Evolutionary conservation across 805 yeast genomes (phyloP).

Genomic region (Nakazawaea siamensis): DNA sequence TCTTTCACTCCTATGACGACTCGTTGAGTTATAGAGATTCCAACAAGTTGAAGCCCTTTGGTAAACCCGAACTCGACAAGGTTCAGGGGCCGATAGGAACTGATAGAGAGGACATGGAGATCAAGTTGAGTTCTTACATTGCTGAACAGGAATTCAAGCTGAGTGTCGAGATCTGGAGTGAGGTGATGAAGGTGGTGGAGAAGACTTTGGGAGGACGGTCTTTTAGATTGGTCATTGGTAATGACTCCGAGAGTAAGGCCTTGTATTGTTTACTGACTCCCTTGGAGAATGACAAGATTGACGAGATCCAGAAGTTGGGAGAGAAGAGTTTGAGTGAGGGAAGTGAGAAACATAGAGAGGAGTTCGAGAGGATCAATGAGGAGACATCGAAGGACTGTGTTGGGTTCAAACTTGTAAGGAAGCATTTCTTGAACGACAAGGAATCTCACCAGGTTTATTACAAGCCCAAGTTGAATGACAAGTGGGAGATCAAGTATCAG

Average conservation of each 20-base stretch:
- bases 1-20: constrained; percentile 41
- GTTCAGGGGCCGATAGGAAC: constrained; percentile 5
- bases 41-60: not conserved
- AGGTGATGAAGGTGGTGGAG: constrained; percentile 31
- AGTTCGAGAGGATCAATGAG: constrained; percentile 12
- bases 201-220: constrained; percentile 23
- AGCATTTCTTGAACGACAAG: constrained; percentile 28
- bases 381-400: constrained; percentile 14
- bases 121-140: constrained; percentile 33
- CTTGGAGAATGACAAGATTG: constrained; percentile 11
- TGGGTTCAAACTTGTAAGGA: constrained; percentile 30
- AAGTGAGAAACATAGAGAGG: constrained; percentile 11
- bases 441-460: constrained; percentile 17
- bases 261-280: constrained; percentile 15
- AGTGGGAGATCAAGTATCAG: constrained; percentile 21
- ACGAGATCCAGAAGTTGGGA: constrained; percentile 13
- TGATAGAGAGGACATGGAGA: constrained; percentile 19
- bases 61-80: constrained; percentile 2
- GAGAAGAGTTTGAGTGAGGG: constrained; percentile 14
- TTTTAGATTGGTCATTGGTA: constrained; percentile 24
- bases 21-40: constrained; percentile 11
- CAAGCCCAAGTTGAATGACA: constrained; percentile 16
- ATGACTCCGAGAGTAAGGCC: not conserved
- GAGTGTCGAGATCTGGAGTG: constrained; percentile 46
- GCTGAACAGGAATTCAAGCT: constrained; percentile 65